A percentile compares a stretch with the other conserved stretches of the same genome.
phyloP scores from a whole-genome alignment of 345 rosid species.

The Salix exigua region DNA sequence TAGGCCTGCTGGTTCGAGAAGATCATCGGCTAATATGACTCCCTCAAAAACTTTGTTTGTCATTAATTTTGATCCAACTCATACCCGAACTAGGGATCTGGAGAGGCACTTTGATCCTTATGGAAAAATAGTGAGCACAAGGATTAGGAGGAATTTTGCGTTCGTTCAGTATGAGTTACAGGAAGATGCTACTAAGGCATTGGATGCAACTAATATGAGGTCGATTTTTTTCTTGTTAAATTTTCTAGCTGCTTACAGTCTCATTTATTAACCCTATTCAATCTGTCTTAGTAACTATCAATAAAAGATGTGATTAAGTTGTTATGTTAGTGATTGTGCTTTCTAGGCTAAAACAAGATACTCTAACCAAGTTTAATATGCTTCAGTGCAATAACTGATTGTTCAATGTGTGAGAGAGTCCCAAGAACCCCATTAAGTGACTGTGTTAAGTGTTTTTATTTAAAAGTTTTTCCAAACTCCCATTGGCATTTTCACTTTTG shows the following conservation, averaged over 20 bases:
- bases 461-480: not conserved
- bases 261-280: not conserved
- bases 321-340: not conserved
- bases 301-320: not conserved
- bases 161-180: slow-evolving; percentile 75
- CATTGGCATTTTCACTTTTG: not conserved
- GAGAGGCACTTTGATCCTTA: slow-evolving; percentile 84
- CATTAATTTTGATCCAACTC: slow-evolving; percentile 71
- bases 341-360: not conserved
- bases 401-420: not conserved
- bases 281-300: not conserved
- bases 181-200: slow-evolving; percentile 78
- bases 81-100: slow-evolving; percentile 70
- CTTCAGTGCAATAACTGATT: not conserved
- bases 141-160: slow-evolving; percentile 85
- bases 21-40: slow-evolving; percentile 51
- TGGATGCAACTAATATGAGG: slow-evolving; percentile 77
- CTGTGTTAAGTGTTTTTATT: not conserved
- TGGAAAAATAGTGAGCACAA: slow-evolving; percentile 73
- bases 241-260: not conserved
- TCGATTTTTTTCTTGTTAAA: slow-evolving; percentile 2
- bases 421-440: not conserved
- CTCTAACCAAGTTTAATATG: not conserved
- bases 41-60: slow-evolving; percentile 88
- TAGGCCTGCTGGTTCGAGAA: slow-evolving; percentile 52